Evolutionary conservation across 2,329 filamentous ascomycete species (phyloP).

Genomic region (Ophiostoma sp.): DNA sequence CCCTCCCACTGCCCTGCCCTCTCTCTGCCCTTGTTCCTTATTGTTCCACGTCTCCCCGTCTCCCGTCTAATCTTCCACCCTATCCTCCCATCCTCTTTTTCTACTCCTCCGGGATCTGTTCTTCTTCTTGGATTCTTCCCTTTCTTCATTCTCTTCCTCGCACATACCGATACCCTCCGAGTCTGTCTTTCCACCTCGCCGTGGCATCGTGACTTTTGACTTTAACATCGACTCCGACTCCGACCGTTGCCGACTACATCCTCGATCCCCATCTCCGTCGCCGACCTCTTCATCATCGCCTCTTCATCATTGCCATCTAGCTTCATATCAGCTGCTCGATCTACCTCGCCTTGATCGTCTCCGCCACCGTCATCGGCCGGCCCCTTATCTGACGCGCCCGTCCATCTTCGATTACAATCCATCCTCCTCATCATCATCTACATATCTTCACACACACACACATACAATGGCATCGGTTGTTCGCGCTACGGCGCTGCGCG

Average conservation of each 20-base stretch:
- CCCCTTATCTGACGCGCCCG: background rate
- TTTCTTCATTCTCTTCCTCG: background rate
- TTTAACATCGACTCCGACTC: background rate
- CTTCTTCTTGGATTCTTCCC: background rate
- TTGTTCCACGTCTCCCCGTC: background rate
- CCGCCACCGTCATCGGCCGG: background rate
- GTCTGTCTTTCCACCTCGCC: background rate
- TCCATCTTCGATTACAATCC: background rate
- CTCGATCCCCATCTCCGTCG: background rate
- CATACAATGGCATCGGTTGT: slow-evolving; percentile 44
- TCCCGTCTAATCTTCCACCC: background rate
- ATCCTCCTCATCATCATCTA: slow-evolving; percentile 11
- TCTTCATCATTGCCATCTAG: background rate
- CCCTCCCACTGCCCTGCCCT: background rate
- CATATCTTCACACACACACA: background rate
- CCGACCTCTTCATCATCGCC: background rate
- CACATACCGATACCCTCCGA: background rate
- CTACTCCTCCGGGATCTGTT: background rate
- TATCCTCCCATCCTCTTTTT: slow-evolving; percentile 5
- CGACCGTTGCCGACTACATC: background rate
- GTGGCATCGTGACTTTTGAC: no score
- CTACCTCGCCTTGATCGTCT: background rate
- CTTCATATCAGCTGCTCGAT: background rate
- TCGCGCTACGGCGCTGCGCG: slow-evolving; percentile 55
- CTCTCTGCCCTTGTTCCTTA: background rate